Conservation (phyloP, 768 basidiomycete species). For the Mycena floridula region DNA sequence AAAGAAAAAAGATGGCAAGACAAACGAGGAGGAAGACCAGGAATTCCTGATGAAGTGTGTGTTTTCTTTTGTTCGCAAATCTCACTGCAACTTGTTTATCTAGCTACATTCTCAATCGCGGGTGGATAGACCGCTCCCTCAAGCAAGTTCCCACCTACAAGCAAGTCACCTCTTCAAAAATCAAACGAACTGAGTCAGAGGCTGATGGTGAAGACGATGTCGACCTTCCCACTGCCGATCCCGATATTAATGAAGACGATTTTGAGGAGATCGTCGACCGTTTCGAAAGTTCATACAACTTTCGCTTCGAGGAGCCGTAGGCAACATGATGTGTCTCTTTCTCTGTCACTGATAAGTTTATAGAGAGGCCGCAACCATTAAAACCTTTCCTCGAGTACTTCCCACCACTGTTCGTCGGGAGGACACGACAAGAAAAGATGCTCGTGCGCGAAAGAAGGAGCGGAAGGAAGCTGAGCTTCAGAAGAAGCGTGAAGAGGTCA, state of each 20-base stretch:
- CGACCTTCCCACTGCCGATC: slow-evolving; percentile 12
- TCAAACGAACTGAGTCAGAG: slow-evolving; percentile 20
- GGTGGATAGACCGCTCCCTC: slow-evolving; percentile 85
- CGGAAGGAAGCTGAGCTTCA: slow-evolving; percentile 74
- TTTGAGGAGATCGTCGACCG: slow-evolving; percentile 85
- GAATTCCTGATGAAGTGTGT: slow-evolving; percentile 88
- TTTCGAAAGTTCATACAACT: slow-evolving; percentile 97
- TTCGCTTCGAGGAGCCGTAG: slow-evolving; percentile 94
- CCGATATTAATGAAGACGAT: slow-evolving; percentile 24
- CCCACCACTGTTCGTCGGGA: slow-evolving; percentile 59
- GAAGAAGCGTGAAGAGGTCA: slow-evolving; percentile 75
- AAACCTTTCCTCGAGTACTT: slow-evolving; percentile 72
- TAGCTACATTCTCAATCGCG: slow-evolving; percentile 95
- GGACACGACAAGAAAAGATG: slow-evolving; percentile 77
- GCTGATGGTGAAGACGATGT: slow-evolving; percentile 13
- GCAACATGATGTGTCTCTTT: slow-evolving; percentile 7
- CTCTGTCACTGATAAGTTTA: background rate
- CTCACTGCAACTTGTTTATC: slow-evolving; percentile 1
- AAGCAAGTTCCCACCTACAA: slow-evolving; percentile 78
- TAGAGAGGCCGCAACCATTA: slow-evolving; percentile 61
- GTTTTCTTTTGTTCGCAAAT: background rate
- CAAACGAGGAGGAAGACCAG: slow-evolving; percentile 64
- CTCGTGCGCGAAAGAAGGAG: slow-evolving; percentile 70
- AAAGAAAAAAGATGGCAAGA: slow-evolving; percentile 18
- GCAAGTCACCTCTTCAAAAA: slow-evolving; percentile 56